Evolutionary conservation across 2,329 filamentous ascomycete species (phyloP).

Genomic region (Taxawa tesnikishii): DNA sequence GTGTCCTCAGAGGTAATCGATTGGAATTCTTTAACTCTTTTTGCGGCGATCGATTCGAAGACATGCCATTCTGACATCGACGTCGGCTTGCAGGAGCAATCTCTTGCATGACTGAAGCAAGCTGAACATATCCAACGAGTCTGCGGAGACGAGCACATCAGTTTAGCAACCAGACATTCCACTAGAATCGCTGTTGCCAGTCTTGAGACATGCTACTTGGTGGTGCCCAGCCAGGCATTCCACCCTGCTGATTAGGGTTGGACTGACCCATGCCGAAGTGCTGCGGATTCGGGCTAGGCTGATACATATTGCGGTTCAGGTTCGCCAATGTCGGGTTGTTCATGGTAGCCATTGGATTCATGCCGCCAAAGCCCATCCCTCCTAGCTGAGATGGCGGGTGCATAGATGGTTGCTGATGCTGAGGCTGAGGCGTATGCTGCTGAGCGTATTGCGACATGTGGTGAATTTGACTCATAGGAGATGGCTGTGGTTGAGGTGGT

Average conservation of each 20-base stretch:
- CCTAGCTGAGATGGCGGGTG: constrained; percentile 34
- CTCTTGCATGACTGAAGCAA: too few relatives aligned
- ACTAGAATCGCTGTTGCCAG: constrained; percentile 17
- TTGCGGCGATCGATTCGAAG: too few relatives aligned
- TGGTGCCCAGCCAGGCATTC: constrained; percentile 39
- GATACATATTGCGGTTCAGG: constrained; percentile 38
- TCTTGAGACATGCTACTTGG: constrained; percentile 30
- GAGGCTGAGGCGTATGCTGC: constrained; percentile 25
- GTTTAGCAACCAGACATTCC: not conserved
- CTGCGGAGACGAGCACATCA: too few relatives aligned
- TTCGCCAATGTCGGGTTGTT: constrained; percentile 26
- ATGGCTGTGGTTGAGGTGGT: constrained; percentile 34
- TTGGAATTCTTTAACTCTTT: too few relatives aligned
- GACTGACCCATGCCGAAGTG: constrained; percentile 24
- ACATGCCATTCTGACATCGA: too few relatives aligned
- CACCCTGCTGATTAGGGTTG: constrained; percentile 32
- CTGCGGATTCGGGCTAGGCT: constrained; percentile 29
- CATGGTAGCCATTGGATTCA: constrained; percentile 34
- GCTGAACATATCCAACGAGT: too few relatives aligned
- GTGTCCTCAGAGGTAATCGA: too few relatives aligned
- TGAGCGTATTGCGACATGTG: constrained; percentile 34
- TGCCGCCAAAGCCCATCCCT: constrained; percentile 30
- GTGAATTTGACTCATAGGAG: constrained; percentile 32
- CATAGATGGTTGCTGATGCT: constrained; percentile 35
- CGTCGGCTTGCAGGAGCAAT: too few relatives aligned